These are phyloP conservation scores for Bimuria novae-zelandiae DNA, from an alignment of 2,329 filamentous ascomycete genomes.

Conservation along the genomic window DNA sequence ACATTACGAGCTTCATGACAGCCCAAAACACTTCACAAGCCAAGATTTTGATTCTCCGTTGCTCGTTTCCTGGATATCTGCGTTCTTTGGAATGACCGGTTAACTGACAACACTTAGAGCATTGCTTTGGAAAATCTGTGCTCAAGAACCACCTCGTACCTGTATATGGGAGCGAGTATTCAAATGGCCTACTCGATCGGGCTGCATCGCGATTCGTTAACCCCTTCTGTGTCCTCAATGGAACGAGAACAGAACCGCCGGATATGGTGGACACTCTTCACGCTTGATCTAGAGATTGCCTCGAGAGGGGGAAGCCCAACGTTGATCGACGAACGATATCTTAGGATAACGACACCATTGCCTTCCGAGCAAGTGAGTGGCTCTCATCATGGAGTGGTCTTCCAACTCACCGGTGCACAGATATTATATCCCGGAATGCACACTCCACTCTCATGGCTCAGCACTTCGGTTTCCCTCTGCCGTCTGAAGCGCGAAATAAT, in stretches of 20 bases:
- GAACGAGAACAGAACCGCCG: constrained; percentile 43
- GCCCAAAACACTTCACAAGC: not conserved
- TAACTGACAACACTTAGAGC: constrained; percentile 28
- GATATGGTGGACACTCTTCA: constrained; percentile 46
- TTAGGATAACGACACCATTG: constrained; percentile 36
- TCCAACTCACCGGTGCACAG: constrained; percentile 19
- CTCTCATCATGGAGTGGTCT: not conserved
- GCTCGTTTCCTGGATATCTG: too few species aligned
- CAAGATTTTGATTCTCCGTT: too few species aligned
- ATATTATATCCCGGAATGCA: constrained; percentile 41
- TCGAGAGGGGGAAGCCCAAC: constrained; percentile 43
- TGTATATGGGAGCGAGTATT: constrained; percentile 44
- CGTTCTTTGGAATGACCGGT: not conserved
- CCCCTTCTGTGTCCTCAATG: constrained; percentile 28
- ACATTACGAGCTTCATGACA: too few species aligned
- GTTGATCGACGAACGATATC: constrained; percentile 39
- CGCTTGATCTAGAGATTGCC: constrained; percentile 42
- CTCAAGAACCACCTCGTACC: constrained; percentile 41
- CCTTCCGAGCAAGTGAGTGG: constrained; percentile 40
- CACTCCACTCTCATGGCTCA: constrained; percentile 40
- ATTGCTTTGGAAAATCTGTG: constrained; percentile 42
- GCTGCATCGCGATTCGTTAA: constrained; percentile 42
- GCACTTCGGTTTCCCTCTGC: constrained; percentile 36
- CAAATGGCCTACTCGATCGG: constrained; percentile 45
- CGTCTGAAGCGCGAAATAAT: constrained; percentile 41